Evolutionary conservation across 331 rosid species (phyloP), one percentile per base, ranked within the genome.

Genomic region (Quercus phellos): DNA sequence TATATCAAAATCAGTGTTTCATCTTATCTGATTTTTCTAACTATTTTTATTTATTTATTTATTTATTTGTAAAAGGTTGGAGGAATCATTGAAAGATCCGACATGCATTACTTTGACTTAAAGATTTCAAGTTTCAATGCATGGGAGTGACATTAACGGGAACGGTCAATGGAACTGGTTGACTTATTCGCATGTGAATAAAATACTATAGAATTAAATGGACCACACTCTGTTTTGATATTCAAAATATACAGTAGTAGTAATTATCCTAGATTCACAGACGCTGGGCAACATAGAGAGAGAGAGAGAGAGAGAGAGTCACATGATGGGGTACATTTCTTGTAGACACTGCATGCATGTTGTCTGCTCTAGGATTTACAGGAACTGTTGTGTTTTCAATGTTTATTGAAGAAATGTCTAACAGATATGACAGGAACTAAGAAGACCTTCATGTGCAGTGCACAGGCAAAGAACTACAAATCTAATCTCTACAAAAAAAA

Each of bases 371-470:
- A 50, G 19, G 73, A 84, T 78, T 30, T 79, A 76, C 90, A 82
- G 43, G 64, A 84, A 75, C 83, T 82, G 73, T 42, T 59, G 6
- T 17, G 54, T 21, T 69, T 9, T 67, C 21, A 8, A 73, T 22
- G 43, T 85, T 80, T 85, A 76, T 78, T 73, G 24, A 32, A 71
- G 13, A 75, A 30, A 59, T 79, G 90, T 86, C 84, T 83, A 66
- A 74, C 66, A 84, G 89, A 38, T 38, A 38, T 53, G 80, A 68
- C 78, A 78, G 17, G 11, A 74, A 80, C 46, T 53, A 60, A 21
- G 78, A 87, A 87, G 80, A 79, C 51, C 72, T 50, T 84, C 92
- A 83, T 79, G 88, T 88, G 94, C 92, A 56, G 4, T 32, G 27
- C 76, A 24, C 2, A 16, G 27, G 76, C 73, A 79, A 77, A 68